Evolutionary conservation across 805 yeast genomes (phyloP).

Genomic region (Yarrowia hollandica): DNA sequence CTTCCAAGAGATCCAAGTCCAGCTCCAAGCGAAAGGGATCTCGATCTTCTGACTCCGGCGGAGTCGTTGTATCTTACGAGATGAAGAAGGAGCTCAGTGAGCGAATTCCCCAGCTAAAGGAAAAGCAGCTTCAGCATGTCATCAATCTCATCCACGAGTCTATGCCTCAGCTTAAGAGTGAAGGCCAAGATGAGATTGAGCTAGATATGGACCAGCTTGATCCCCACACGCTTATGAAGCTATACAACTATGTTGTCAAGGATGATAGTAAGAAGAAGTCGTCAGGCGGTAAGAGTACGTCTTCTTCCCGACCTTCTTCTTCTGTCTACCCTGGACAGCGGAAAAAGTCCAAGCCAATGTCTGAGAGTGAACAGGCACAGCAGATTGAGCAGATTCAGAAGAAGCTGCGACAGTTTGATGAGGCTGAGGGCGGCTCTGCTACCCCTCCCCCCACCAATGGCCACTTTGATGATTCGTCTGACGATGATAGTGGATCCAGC

Average conservation of each 20-base stretch:
- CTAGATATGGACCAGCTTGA: conserved; percentile 92
- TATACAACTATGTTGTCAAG: conserved; percentile 76
- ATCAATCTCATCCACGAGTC: conserved; percentile 80
- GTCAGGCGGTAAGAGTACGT: conserved; percentile 25
- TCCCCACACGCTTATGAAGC: conserved; percentile 73
- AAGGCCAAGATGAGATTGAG: conserved; percentile 88
- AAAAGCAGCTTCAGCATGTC: conserved; percentile 78
- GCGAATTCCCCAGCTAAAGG: conserved; percentile 69
- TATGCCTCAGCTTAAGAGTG: conserved; percentile 57
- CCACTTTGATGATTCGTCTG: conserved; percentile 36
- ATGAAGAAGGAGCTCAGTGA: conserved; percentile 95
- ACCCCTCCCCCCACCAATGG: conserved; percentile 35
- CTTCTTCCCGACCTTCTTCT: conserved; percentile 32
- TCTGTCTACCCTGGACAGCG: conserved; percentile 28
- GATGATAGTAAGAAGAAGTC: conserved; percentile 20
- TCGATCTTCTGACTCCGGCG: conserved; percentile 35
- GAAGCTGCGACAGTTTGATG: conserved; percentile 71
- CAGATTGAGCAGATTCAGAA: conserved; percentile 71
- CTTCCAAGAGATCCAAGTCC: conserved; percentile 41
- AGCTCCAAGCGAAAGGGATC: conserved; percentile 28
- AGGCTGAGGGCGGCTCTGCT: conserved; percentile 36
- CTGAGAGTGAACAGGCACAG: conserved; percentile 64
- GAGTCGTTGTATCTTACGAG: conserved; percentile 70
- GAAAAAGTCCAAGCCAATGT: conserved; percentile 56
- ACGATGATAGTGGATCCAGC: conserved; percentile 35